Evolutionary conservation across 768 basidiomycete species (phyloP).

Genomic region (Mrakia hoshinonis): DNA sequence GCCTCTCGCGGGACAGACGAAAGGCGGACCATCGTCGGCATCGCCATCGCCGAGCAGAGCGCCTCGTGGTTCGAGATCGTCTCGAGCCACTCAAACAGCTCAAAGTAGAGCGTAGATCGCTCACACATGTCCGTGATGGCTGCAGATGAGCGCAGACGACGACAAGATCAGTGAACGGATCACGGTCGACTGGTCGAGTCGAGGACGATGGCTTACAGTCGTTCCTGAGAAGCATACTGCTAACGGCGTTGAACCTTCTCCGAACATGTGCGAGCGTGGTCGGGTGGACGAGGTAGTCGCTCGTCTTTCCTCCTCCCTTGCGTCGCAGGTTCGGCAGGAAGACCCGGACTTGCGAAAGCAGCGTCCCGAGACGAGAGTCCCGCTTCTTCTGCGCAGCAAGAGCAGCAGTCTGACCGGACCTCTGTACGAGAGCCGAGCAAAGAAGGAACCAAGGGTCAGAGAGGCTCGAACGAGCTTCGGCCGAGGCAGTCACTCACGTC

Average conservation of each 20-base stretch:
- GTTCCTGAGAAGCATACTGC: constrained; percentile 18
- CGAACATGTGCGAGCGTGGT: constrained; percentile 85
- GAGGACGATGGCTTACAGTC: constrained; percentile 22
- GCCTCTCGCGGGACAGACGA: constrained; percentile 60
- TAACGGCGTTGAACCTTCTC: constrained; percentile 61
- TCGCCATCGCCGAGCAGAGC: constrained; percentile 88
- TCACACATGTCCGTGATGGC: constrained; percentile 87
- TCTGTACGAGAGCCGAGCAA: constrained; percentile 44
- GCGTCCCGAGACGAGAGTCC: constrained; percentile 61
- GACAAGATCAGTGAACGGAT: neutral
- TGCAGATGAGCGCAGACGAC: neutral
- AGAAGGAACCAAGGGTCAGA: neutral
- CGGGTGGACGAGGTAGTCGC: constrained; percentile 75
- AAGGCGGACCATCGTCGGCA: constrained; percentile 84
- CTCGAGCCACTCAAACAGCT: constrained; percentile 88
- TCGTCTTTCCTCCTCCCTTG: constrained; percentile 63
- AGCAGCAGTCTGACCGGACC: constrained; percentile 70
- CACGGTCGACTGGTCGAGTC: neutral
- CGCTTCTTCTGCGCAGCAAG: constrained; percentile 60
- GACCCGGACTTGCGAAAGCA: constrained; percentile 64
- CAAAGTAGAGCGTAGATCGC: constrained; percentile 71
- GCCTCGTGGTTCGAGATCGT: constrained; percentile 89
- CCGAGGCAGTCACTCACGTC: constrained; percentile 55
- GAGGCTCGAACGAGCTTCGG: neutral
- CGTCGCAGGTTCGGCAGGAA: constrained; percentile 77